Evolutionary conservation across 2,329 filamentous ascomycete genomes (phyloP).

Genomic region (Alternaria consortialis): DNA sequence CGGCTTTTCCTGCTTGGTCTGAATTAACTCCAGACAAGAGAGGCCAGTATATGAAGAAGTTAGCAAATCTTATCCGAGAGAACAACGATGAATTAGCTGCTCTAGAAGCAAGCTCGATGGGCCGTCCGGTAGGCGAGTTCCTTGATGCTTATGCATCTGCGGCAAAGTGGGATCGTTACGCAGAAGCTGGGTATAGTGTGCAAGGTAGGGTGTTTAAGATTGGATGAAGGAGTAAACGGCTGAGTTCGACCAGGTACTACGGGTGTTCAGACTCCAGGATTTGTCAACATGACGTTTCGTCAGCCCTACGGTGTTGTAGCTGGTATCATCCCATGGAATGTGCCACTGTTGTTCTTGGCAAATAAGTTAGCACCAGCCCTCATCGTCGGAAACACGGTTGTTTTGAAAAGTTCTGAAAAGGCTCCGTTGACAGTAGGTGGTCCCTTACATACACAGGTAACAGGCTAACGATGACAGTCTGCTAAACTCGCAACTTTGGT

Average conservation of each 20-base stretch:
- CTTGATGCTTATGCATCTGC: constrained; percentile 80
- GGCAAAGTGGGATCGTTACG: constrained; percentile 80
- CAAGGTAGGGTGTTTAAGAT: constrained; percentile 51
- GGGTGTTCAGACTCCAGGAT: constrained; percentile 58
- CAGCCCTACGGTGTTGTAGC: constrained; percentile 83
- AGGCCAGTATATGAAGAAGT: constrained; percentile 60
- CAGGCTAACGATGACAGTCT: constrained; percentile 69
- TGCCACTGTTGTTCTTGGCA: constrained; percentile 39
- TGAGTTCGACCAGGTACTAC: constrained; percentile 68
- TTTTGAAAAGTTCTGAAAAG: constrained; percentile 47
- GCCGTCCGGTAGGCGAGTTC: constrained; percentile 82
- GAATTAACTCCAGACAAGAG: constrained; percentile 36
- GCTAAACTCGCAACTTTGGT: constrained; percentile 83
- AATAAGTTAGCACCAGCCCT: constrained; percentile 42
- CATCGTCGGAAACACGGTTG: constrained; percentile 47
- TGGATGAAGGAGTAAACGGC: not conserved
- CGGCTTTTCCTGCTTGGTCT: constrained; percentile 79
- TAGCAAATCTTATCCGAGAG: constrained; percentile 78
- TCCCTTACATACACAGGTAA: constrained; percentile 39
- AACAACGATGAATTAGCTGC: constrained; percentile 83
- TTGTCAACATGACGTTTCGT: constrained; percentile 73
- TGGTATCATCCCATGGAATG: constrained; percentile 74
- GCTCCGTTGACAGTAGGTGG: constrained; percentile 77
- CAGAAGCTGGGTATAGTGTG: constrained; percentile 77
- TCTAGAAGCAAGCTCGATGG: constrained; percentile 84